phyloP scores from a whole-genome alignment of 1,284 basidiomycete genomes.

The Trichosporon ovoides region DNA sequence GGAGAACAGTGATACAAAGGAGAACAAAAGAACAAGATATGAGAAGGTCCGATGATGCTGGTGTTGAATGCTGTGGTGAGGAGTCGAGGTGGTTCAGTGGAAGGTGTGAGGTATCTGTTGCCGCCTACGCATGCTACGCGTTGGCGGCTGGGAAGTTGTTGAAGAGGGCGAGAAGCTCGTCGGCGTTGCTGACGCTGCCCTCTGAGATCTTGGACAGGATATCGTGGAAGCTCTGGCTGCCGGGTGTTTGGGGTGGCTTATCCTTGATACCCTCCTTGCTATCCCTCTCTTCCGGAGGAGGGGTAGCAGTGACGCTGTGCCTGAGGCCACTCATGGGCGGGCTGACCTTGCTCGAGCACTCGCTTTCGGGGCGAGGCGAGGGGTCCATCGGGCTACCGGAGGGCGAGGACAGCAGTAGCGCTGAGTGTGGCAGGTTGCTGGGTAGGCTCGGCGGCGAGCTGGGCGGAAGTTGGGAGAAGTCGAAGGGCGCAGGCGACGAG shows the following conservation, averaged over 20 bases:
- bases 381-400: constrained; percentile 9
- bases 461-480: constrained; percentile 41
- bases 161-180: constrained; percentile 22
- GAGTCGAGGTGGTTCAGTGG: neutral
- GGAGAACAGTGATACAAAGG: neutral
- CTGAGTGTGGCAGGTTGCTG: constrained; percentile 30
- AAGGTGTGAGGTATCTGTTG: neutral
- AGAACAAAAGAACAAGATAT: too few relatives aligned
- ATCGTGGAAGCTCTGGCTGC: constrained; percentile 10
- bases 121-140: neutral
- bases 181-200: constrained; percentile 5
- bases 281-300: neutral
- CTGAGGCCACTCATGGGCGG: constrained; percentile 9
- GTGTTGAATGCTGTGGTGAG: neutral
- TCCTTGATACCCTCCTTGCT: neutral
- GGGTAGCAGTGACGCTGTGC: constrained; percentile 10
- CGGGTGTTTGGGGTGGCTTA: neutral
- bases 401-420: constrained; percentile 31
- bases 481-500: constrained; percentile 28
- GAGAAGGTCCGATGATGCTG: neutral
- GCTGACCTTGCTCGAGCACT: constrained; percentile 8
- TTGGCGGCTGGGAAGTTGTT: constrained; percentile 15
- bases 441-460: constrained; percentile 34
- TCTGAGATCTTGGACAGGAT: constrained; percentile 15
- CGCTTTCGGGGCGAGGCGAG: constrained; percentile 9